Base-by-base conservation (phyloP, 2,329 filamentous ascomycete species). In the Diaporthe destruens region DNA sequence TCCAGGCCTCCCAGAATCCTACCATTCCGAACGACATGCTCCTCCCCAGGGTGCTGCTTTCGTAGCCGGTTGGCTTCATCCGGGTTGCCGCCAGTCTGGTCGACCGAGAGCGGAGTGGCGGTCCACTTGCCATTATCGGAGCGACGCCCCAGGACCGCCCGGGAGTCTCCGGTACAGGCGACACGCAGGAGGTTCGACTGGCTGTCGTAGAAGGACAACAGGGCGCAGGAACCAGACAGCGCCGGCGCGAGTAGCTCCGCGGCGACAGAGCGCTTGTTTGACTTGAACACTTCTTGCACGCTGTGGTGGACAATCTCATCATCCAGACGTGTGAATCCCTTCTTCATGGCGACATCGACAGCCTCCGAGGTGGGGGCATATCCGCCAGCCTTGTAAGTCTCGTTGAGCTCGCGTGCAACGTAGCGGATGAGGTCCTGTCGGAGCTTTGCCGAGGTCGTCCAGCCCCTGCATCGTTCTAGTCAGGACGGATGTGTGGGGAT, bases 391-490 rank as follows among this genome's bases (percentile, higher is more conserved):
- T 95, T 95, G 86, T 98, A 98, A 1, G 96, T 98, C 14, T 90
- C 87, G 82, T 98, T 98, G 55, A 99, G 88, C 83, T 99, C 96
- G 69, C 95, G 91, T 36, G 95, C 96, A 59, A 99, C 96, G 79
- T 94, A 98, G 76, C 89, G 94, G 77, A 99, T 98, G 71, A 99
- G 88, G 18, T 93, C 92, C 82, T 99, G 95, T 72, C 96, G 93
- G 73, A 99, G 86, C 80, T 98, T 98, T 25, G 96, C 96, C 51
- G 96, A 98, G 8, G 96, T 99, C 6, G 96, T 98, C 96, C 96
- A 99, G 77, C 96, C 96, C 57, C 94, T 97, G 77, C 71, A 71
- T 76, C 18, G 59, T 72, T 77, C 75, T 74, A 69, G 75, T 80
- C 76, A 70, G 59, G 32, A 61, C 9, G 29, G 20, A 44, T 25